phyloP scores from a whole-genome alignment of 495 filamentous ascomycete genomes.

The Penicillium robsamsonii region DNA sequence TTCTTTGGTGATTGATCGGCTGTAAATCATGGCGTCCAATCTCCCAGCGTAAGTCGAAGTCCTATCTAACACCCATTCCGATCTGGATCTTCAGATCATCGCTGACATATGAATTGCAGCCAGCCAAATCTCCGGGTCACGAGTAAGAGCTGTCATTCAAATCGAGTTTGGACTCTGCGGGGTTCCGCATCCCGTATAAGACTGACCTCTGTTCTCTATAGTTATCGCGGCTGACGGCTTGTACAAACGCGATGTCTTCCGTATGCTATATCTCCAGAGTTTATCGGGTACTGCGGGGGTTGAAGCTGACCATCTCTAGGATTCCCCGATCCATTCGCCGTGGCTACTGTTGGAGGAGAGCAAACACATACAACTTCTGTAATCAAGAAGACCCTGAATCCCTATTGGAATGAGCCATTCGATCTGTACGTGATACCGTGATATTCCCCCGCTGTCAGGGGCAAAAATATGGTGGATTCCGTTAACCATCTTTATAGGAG shows the following conservation, averaged over 20 bases:
- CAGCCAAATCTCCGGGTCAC: slow-evolving; percentile 63
- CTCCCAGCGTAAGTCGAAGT: slow-evolving; percentile 53
- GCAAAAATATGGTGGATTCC: not conserved
- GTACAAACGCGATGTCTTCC: slow-evolving; percentile 98
- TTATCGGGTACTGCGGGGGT: slow-evolving; percentile 12
- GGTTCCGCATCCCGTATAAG: slow-evolving; percentile 17
- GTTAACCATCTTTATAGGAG: slow-evolving; percentile 49
- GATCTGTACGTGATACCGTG: slow-evolving; percentile 71
- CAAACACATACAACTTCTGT: slow-evolving; percentile 94
- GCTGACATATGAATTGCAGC: slow-evolving; percentile 38
- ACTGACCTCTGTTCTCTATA: slow-evolving; percentile 38
- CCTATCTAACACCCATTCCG: slow-evolving; percentile 5
- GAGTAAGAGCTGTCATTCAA: slow-evolving; percentile 47
- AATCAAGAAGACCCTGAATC: slow-evolving; percentile 95
- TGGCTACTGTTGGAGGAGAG: slow-evolving; percentile 93
- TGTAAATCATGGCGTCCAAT: slow-evolving; percentile 56
- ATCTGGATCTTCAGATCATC: slow-evolving; percentile 16
- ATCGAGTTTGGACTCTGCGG: slow-evolving; percentile 21
- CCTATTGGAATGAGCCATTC: slow-evolving; percentile 99
- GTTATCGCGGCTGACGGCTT: slow-evolving; percentile 98
- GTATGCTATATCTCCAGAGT: slow-evolving; percentile 46
- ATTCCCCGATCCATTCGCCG: slow-evolving; percentile 96
- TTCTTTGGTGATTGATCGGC: slow-evolving; percentile 44
- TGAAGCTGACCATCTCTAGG: slow-evolving; percentile 51
- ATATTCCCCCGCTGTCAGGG: slow-evolving; percentile 20